Evolutionary conservation across 2,329 filamentous ascomycete species (phyloP).

Genomic region (Fusarium proliferatum): DNA sequence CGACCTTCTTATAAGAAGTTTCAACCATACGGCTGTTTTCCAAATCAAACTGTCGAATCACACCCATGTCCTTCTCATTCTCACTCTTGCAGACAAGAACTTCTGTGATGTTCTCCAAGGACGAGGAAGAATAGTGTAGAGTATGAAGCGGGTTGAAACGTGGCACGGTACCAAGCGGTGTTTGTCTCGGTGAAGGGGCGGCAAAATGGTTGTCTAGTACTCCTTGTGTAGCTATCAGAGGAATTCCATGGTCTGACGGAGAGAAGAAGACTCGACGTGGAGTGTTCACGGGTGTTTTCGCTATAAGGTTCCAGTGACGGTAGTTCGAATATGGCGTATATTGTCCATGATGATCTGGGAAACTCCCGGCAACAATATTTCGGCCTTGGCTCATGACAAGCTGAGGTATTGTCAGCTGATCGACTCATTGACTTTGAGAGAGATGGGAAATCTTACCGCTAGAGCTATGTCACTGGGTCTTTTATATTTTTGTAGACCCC

Average conservation of each 20-base stretch:
- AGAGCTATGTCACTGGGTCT: slow-evolving; percentile 15
- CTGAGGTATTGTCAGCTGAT: neutral
- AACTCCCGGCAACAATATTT: neutral
- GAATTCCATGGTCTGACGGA: neutral
- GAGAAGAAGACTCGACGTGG: neutral
- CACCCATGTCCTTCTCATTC: neutral
- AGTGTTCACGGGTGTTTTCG: rapidly evolving
- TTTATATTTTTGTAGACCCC: slow-evolving; percentile 6
- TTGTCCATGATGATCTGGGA: neutral
- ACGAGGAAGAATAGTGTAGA: neutral
- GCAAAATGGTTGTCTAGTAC: rapidly evolving
- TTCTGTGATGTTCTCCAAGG: neutral
- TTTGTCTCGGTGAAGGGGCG: neutral
- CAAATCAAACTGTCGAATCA: neutral
- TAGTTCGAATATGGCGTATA: neutral
- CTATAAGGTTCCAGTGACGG: neutral
- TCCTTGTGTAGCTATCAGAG: neutral
- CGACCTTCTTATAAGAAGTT: neutral
- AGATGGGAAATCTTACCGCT: neutral
- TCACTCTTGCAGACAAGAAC: neutral
- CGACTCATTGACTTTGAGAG: neutral
- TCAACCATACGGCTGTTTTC: neutral
- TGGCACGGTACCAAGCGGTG: neutral
- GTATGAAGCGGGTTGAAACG: neutral
- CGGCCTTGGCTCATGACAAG: neutral